Evolutionary conservation across 2,329 filamentous ascomycete species (phyloP), one percentile per base, ranked within the genome.

Genomic region (Ceratocystis eucalypticola): DNA sequence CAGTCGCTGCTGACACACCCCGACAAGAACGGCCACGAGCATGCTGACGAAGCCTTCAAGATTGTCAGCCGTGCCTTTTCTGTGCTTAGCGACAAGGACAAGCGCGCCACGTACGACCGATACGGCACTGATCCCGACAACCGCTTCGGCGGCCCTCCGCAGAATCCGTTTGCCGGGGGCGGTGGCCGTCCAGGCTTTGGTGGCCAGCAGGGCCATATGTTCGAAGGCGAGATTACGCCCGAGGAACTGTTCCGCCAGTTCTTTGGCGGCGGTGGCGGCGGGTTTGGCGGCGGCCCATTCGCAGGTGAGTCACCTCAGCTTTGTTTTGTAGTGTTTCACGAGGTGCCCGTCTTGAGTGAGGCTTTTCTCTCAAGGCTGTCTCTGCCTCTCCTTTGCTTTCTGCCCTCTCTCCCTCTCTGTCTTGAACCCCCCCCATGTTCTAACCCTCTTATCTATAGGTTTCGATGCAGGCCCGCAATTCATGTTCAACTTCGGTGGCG

Each of bases 21-120:
- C 69, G 94, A 99, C 80, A 99, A 99, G 80, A 99, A 99, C 81
- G 92, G 92, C 63, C 92, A 96, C 75, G 87, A 93, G 46, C 86
- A 95, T 68, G 93, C 94, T 66, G 94, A 96, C 75, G 94, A 99
- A 79, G 94, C 94, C 41, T 99, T 99, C 80, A 99, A 99, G 80
- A 89, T 96, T 89, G 91, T 99, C 28, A 89, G 90, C 72, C 84
- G 91, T 71, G 94, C 94, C 17, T 99, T 99, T 75, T 89, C 95
- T 71, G 85, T 97, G 64, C 80, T 99, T 62, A 93, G 91, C 69
- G 94, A 99, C 75, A 84, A 91, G 73, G 93, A 97, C 70, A 97
- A 97, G 84, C 88, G 91, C 74, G 81, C 88, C 17, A 91, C 89
- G 75, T 99, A 82, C 74, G 94, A 99, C 76, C 84, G 84, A 69